These are phyloP conservation scores for Aureobasidium sp. DNA, from an alignment of 2,329 filamentous ascomycete species.

Conservation along the genomic window DNA sequence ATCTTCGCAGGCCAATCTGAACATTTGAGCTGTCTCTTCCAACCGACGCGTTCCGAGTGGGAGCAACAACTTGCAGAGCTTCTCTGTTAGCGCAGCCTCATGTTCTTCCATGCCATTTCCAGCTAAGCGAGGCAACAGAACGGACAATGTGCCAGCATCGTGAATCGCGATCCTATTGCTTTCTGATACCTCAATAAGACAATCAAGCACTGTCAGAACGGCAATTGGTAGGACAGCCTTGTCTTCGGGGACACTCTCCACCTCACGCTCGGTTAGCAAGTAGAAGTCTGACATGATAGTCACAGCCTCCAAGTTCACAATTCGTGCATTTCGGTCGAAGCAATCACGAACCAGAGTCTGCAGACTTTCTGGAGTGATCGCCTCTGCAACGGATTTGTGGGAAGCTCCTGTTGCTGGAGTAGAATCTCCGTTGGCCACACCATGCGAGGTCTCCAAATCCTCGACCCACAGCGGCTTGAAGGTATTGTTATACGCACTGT, in stretches of 20 bases:
- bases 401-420: too few species aligned
- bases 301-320: neutral
- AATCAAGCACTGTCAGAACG: constrained; percentile 5
- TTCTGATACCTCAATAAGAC: constrained; percentile 2
- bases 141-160: constrained; percentile 12
- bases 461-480: neutral
- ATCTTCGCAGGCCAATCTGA: constrained; percentile 47
- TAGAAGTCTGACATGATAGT: constrained; percentile 3
- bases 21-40: constrained; percentile 76
- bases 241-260: neutral
- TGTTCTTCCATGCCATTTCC: neutral
- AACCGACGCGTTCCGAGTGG: constrained; percentile 69
- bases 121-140: constrained; percentile 12
- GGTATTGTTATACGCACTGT: constrained; percentile 37
- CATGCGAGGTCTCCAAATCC: neutral
- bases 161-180: constrained; percentile 13
- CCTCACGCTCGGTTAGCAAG: neutral
- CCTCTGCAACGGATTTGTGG: neutral
- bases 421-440: neutral
- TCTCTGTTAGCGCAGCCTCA: constrained; percentile 42
- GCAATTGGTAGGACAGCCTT: neutral
- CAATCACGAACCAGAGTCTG: neutral
- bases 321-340: neutral
- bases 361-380: neutral
- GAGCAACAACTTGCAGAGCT: constrained; percentile 63